Conservation (phyloP, 1,139 yeast species). For the Taphrina betulina region DNA sequence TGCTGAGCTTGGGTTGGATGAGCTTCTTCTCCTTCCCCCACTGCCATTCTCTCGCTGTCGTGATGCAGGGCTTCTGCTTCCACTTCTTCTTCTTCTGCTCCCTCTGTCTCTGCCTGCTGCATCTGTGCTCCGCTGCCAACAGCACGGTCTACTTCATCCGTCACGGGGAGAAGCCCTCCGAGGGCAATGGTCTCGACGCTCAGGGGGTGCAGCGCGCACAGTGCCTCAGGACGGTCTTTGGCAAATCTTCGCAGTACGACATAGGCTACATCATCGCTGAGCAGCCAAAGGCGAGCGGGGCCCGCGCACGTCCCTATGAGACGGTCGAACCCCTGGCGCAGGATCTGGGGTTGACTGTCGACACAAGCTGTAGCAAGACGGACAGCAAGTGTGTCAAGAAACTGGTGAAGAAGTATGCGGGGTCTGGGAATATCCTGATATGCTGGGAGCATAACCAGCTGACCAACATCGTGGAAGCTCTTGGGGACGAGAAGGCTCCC, state of each 20-base stretch:
- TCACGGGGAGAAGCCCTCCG: conserved; percentile 25
- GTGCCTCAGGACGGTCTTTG: conserved; percentile 4
- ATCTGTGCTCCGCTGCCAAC: too few relatives aligned
- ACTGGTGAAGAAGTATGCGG: neutral
- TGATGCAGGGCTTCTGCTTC: too few relatives aligned
- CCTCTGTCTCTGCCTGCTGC: too few relatives aligned
- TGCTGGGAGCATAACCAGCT: conserved; percentile 26
- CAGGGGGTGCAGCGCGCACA: conserved; percentile 7
- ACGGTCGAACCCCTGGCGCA: conserved; percentile 17
- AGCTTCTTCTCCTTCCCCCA: too few relatives aligned
- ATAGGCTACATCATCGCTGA: conserved; percentile 16
- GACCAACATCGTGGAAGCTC: conserved; percentile 6
- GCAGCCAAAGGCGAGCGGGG: conserved; percentile 2
- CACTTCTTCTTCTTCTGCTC: too few relatives aligned
- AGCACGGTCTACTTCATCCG: conserved; percentile 21
- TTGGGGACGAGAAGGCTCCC: conserved; percentile 1
- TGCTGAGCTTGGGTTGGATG: too few relatives aligned
- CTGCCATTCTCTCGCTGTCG: too few relatives aligned
- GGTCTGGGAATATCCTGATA: conserved; percentile 10
- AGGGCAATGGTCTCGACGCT: neutral
- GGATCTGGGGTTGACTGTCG: neutral
- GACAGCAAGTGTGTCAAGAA: conserved; percentile 12
- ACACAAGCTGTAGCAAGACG: conserved; percentile 12
- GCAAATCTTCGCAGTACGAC: neutral
- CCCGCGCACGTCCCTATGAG: conserved; percentile 3